Evolutionary conservation across 352 stramenopile species (phyloP).

Genomic region (Globisporangium parvum): DNA sequence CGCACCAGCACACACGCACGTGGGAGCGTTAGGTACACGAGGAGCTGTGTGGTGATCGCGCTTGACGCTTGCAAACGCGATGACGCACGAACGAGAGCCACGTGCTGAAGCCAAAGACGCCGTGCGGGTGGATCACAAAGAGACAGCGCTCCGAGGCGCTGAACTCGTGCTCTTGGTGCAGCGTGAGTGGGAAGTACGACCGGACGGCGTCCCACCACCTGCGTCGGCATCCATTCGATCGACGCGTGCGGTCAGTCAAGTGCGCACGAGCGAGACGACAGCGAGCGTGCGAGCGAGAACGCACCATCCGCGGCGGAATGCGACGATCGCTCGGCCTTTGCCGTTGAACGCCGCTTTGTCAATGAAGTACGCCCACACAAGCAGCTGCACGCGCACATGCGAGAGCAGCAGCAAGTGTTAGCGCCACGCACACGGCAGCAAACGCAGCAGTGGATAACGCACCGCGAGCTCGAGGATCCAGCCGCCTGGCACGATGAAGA

Average conservation of each 20-base stretch:
- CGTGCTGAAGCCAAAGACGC: slow-evolving; percentile 41
- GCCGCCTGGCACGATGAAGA: slow-evolving; percentile 21
- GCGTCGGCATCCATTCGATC: not conserved
- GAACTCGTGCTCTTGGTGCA: slow-evolving; percentile 35
- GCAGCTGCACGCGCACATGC: slow-evolving; percentile 15
- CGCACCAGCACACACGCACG: too few species aligned
- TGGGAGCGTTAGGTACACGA: too few species aligned
- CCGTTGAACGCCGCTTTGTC: slow-evolving; percentile 39
- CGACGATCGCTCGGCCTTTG: slow-evolving; percentile 21
- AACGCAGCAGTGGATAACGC: not conserved
- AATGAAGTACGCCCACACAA: slow-evolving; percentile 24
- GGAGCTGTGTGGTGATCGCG: too few species aligned
- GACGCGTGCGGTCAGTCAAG: not conserved
- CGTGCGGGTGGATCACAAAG: slow-evolving; percentile 47
- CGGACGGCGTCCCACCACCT: slow-evolving; percentile 38
- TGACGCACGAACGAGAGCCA: slow-evolving; percentile 38
- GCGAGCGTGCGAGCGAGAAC: not conserved
- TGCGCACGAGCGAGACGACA: not conserved
- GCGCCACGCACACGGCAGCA: not conserved
- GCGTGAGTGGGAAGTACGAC: slow-evolving; percentile 33
- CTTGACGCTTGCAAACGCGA: not conserved
- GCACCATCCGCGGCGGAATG: slow-evolving; percentile 29
- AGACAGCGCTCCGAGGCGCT: slow-evolving; percentile 28
- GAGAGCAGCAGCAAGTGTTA: not conserved
- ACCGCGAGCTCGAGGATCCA: slow-evolving; percentile 21